Evolutionary conservation across 352 stramenopile species (phyloP), one percentile per base, ranked within the genome.

Genomic region (Thalassiosira gravida): DNA sequence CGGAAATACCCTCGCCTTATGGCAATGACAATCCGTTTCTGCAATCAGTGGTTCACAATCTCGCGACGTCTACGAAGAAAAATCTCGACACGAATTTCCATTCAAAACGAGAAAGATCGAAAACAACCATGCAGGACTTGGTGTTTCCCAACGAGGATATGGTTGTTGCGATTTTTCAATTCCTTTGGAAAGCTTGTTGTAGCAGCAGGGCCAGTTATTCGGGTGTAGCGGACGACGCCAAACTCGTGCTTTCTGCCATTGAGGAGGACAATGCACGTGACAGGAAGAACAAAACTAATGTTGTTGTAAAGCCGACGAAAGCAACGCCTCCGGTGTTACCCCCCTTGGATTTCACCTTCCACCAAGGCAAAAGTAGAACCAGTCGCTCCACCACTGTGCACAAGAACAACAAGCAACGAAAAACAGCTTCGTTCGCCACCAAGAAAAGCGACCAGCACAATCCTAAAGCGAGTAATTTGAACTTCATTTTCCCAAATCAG

Each of bases 1-100:
- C 74, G 1, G 82, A 77, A 24, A 61, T 83, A 30, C 29, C 66
- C 18, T 87, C 74, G 55, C 86, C 86, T 9, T 91, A 84, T 61
- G 65, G 68, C 24, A 42, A 77, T 35, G 70, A 66, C 7, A 92
- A 92, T 57, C 80, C 86, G 16, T 92, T 89, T 47, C 20, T 89
- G 20, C 53, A 58, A 74, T 74, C 69, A 55, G 76, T 84, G 42
- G 58, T 78, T 3, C 39, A 80, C 16, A 77, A 87, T 49, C 72
- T 89, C 37, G 74, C 20, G 18, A 24, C 46, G 30, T 81, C 74
- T 0, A 24, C 80, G 6, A 47, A 47, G 18, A 32, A 29, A 14
- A 9, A 3, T 25, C 24, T 55, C n/a, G 25, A 77, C 50, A 35
- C 25, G 35, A 14, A 7, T 63, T 50, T 57, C 56, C 18, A 53